phyloP scores from a whole-genome alignment of 306 rosid genomes.

The Pterocarpus macrocarpus region DNA sequence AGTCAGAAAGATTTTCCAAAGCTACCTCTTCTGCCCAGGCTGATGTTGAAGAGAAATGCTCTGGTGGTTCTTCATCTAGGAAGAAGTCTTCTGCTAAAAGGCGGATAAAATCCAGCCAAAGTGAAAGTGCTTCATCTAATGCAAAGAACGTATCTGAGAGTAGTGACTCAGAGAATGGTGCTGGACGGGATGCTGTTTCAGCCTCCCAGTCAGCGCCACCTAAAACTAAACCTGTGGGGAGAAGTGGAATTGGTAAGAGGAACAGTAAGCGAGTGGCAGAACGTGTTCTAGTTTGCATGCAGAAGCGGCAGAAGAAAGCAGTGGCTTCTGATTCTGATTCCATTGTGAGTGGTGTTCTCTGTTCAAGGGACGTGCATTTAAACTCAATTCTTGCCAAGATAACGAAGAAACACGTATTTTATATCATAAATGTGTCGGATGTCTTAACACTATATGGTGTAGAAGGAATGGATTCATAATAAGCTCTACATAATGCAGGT shows the following conservation, averaged over 20 bases:
- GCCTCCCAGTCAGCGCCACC: constrained; percentile 62
- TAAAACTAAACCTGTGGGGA: constrained; percentile 69
- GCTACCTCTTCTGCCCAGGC: constrained; percentile 62
- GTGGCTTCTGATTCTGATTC: constrained; percentile 84
- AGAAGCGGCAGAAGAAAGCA: constrained; percentile 87
- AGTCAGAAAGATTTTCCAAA: constrained; percentile 64
- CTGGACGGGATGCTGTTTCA: constrained; percentile 64
- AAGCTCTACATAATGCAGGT: constrained; percentile 54
- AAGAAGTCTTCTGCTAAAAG: constrained; percentile 75
- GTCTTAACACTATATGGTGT: constrained; percentile 52
- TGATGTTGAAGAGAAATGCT: constrained; percentile 71
- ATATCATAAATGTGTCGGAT: constrained; percentile 54
- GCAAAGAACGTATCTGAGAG: constrained; percentile 88
- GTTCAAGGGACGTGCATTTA: constrained; percentile 61
- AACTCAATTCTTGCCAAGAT: constrained; percentile 48
- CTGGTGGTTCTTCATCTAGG: constrained; percentile 62
- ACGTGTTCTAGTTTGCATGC: constrained; percentile 87
- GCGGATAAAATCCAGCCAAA: constrained; percentile 71
- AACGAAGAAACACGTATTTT: constrained; percentile 59
- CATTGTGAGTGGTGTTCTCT: constrained; percentile 65
- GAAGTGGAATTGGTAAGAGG: constrained; percentile 72
- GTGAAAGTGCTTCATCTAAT: constrained; percentile 97
- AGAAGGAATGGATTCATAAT: constrained; percentile 57
- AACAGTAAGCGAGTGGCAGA: constrained; percentile 98
- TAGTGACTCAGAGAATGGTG: constrained; percentile 94